Evolutionary conservation across 225 moss, liverwort and hornwort species (phyloP), one percentile per base, ranked within the genome.

Genomic region (Asterella californica): DNA sequence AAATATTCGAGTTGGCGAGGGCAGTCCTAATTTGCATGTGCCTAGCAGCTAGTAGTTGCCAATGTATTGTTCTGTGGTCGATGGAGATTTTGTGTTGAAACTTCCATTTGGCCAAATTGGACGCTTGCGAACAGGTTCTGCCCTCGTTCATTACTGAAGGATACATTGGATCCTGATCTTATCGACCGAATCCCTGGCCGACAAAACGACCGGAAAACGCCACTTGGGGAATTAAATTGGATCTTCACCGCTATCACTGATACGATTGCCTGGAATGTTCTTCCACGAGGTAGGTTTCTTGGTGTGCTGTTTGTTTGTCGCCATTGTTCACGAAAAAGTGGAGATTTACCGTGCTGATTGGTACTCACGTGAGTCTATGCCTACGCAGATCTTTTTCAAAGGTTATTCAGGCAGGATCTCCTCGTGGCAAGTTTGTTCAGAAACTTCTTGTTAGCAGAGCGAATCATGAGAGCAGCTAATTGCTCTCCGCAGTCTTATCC

Each of bases 241-340:
- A 97, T 97, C 67, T 97, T 97, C 70, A 97, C 97, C 42, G 97
- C 97, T 32, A 90, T 97, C 60, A 97, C 97, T 42, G 97, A 97
- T 79, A 97, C 97, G n/a, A 97, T 97, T 85, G 97, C 97, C 75
- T 97, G 97, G 97, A 97, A 97, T 87, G 97, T 97, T 9, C 93
- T 97, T 57, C 97, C 97, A 79, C 90, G 94, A 82, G 97, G 97
- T 97, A 86, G 89, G 75, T 37, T 60, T 24, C 9, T 57, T 0
- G 19, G 27, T 7, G 4, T 24, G 14, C 9, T 37, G n/a, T 5
- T 6, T 76, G 2, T 42, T 77, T 38, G 36, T 62, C 8, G 0
- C 30, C 32, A 8, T 50, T 48, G 6, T 76, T 18, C 57, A 21
- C 34, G 0, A 0, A 11, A 5, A 24, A 7, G 42, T 25, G 8